Base-by-base conservation (phyloP, 441 rosid species). In the Aleurites moluccanus region DNA sequence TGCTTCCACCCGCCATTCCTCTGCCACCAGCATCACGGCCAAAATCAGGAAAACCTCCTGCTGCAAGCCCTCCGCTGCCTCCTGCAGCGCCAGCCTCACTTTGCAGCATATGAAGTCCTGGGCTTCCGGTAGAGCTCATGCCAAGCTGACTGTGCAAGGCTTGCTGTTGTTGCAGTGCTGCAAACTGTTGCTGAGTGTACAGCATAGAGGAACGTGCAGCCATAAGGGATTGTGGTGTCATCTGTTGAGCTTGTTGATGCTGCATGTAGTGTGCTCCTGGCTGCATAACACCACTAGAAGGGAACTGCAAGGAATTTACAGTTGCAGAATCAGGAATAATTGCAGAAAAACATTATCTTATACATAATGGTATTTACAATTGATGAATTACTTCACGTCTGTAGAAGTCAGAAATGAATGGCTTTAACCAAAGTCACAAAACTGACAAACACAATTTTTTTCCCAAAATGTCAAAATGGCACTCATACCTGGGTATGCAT, bases 171-270 rank as follows among this genome's bases (percentile, higher is more conserved):
- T 96, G 99, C 78, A 92, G 87, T 6, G 91, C 87, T 8, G 96
- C 86, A 74, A 73, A 88, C 57, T 89, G 92, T 72, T 93, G 99
- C 80, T 96, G 99, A 44, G 87, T 70, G 74, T 93, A 96, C 80
- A 92, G 38, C 94, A 93, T 93, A 67, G 99, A 92, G 44, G 99
- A 90, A 52, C 97, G 88, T 11, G 97, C 94, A 2, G 94, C 97
- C 93, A 93, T 85, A n/a, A 93, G 90, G 8, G 99, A 84, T 75
- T 93, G 98, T 2, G 86, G 97, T 59, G 88, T 87, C 97, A 93
- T 89, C 82, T 89, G 97, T 79, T 89, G 97, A 73, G 91, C 85
- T 85, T 90, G 97, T 77, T 91, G 98, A 30, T 91, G 94, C 85
- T 88, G 96, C 97, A 92, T 70, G 82, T 89, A 93, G 84, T 89